Evolutionary conservation across 257 asterid genomes (phyloP).

Genomic region (Craterostigma plantagineum): DNA sequence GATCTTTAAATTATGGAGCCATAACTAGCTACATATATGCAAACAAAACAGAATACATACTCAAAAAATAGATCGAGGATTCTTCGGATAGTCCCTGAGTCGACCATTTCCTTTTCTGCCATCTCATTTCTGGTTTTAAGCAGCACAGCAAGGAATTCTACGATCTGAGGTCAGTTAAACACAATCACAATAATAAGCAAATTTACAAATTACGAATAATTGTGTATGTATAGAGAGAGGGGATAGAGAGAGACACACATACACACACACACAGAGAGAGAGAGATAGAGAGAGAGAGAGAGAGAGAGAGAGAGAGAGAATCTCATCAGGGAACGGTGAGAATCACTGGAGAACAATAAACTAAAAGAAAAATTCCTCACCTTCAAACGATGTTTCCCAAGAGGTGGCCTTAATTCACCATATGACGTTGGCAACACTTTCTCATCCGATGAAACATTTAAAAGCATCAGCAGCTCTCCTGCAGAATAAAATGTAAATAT

Average conservation of each 20-base stretch:
- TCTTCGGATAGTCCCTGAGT: slow-evolving; percentile 47
- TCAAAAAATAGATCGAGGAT: slow-evolving; percentile 53
- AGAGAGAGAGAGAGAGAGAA: too few relatives aligned
- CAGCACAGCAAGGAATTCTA: slow-evolving; percentile 49
- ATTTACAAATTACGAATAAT: too few relatives aligned
- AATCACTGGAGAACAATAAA: too few relatives aligned
- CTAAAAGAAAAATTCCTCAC: slow-evolving; percentile 16
- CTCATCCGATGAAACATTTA: slow-evolving; percentile 64
- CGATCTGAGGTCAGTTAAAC: slow-evolving; percentile 17
- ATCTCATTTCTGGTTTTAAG: slow-evolving; percentile 47
- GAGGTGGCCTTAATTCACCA: slow-evolving; percentile 96
- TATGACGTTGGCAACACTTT: slow-evolving; percentile 60
- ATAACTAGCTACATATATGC: not conserved
- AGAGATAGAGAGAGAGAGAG: too few relatives aligned
- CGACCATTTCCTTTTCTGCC: slow-evolving; percentile 48
- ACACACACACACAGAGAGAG: too few relatives aligned
- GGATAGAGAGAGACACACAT: too few relatives aligned
- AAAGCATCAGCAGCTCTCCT: slow-evolving; percentile 68
- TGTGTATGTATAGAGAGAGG: not conserved
- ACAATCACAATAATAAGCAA: too few relatives aligned
- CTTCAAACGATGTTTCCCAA: slow-evolving; percentile 90
- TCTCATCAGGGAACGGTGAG: too few relatives aligned
- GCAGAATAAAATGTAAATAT: too few relatives aligned
- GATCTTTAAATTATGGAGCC: too few relatives aligned
- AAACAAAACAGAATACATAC: slow-evolving; percentile 18